Evolutionary conservation across 257 asterid genomes (phyloP).

Genomic region (Euphrasia confusa): DNA sequence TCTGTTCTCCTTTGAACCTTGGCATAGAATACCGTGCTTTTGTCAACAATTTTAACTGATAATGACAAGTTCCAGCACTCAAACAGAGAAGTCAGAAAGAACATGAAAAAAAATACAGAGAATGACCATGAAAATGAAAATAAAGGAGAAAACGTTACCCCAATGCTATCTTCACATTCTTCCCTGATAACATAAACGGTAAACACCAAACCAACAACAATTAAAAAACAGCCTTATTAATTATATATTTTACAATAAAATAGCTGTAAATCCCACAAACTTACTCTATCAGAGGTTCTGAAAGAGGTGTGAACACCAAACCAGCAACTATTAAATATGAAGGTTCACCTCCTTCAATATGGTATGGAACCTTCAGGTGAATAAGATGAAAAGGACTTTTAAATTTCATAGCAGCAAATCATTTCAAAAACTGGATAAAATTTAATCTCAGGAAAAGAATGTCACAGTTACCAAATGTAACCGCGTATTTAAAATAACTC

Average conservation of each 20-base stretch:
- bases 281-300: constrained; percentile 86
- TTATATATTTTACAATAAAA: constrained; percentile 12
- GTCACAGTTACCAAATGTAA: constrained; percentile 64
- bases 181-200: constrained; percentile 47
- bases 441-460: constrained; percentile 19
- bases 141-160: constrained; percentile 40
- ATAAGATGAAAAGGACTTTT: constrained; percentile 23
- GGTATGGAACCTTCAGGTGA: constrained; percentile 80
- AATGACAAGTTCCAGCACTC: constrained; percentile 24
- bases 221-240: constrained; percentile 7
- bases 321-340: constrained; percentile 93
- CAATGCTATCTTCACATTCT: constrained; percentile 84
- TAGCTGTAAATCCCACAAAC: constrained; percentile 25
- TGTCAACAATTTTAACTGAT: constrained; percentile 72
- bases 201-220: constrained; percentile 16
- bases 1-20: constrained; percentile 78
- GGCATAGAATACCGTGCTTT: constrained; percentile 89
- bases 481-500: constrained; percentile 64
- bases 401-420: constrained; percentile 20
- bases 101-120: constrained; percentile 7
- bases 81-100: constrained; percentile 21
- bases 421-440: constrained; percentile 7
- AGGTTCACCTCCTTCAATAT: constrained; percentile 88
- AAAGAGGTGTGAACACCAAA: constrained; percentile 94
- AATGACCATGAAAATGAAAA: neutral